These are phyloP conservation scores for Stagonosporopsis chrysanthemi DNA, from an alignment of 2,329 filamentous ascomycete genomes.

Conservation along the genomic window DNA sequence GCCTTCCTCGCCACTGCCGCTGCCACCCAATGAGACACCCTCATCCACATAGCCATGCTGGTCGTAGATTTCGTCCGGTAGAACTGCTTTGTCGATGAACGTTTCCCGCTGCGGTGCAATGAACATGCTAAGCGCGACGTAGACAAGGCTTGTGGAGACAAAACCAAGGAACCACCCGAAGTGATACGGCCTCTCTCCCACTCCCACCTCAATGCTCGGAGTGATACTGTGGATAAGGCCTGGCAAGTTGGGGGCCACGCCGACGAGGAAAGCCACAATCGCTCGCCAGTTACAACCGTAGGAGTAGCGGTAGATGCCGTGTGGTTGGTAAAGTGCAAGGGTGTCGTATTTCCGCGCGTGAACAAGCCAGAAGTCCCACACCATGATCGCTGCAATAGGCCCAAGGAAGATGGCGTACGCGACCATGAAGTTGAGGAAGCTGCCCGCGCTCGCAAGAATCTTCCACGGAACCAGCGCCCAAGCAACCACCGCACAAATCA, in stretches of 20 bases:
- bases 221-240: conserved; percentile 60
- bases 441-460: conserved; percentile 53
- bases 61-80: conserved; percentile 51
- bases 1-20: conserved; percentile 33
- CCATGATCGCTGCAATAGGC: conserved; percentile 68
- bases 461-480: conserved; percentile 59
- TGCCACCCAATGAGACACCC: conserved; percentile 34
- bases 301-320: conserved; percentile 60
- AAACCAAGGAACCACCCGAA: conserved; percentile 74
- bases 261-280: conserved; percentile 63
- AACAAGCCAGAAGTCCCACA: conserved; percentile 67
- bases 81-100: conserved; percentile 53
- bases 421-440: conserved; percentile 67
- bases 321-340: conserved; percentile 60
- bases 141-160: conserved; percentile 62
- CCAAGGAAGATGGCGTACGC: conserved; percentile 72
- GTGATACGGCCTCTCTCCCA: conserved; percentile 64
- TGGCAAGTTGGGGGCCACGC: conserved; percentile 64
- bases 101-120: conserved; percentile 60
- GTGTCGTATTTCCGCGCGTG: conserved; percentile 59
- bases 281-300: conserved; percentile 67
- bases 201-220: conserved; percentile 50
- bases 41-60: conserved; percentile 39
- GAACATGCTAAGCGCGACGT: conserved; percentile 58
- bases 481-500: conserved; percentile 54